These are phyloP conservation scores for Krasilnikovozyma curviuscula DNA, from an alignment of 768 basidiomycete genomes.

Conservation along the genomic window DNA sequence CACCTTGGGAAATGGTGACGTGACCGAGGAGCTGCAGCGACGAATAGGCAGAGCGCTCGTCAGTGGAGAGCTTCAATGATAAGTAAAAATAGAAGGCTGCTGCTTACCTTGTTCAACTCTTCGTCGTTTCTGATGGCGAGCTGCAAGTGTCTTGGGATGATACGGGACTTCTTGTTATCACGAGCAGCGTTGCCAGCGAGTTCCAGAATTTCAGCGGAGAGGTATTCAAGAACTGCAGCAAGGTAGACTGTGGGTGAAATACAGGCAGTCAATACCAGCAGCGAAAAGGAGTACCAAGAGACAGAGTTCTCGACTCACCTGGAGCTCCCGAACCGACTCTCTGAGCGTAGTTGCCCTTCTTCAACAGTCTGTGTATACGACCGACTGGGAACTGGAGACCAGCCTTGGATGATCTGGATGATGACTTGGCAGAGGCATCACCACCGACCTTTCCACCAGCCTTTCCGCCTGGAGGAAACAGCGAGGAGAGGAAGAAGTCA, in stretches of 20 bases:
- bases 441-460: conserved; percentile 28
- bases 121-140: conserved; percentile 43
- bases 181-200: conserved; percentile 94
- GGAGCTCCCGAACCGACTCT: conserved; percentile 82
- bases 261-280: too few species aligned
- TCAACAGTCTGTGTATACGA: conserved; percentile 70
- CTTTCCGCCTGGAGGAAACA: conserved; percentile 15
- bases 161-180: conserved; percentile 87
- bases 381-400: conserved; percentile 66
- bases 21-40: conserved; percentile 62
- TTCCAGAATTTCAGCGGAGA: conserved; percentile 90
- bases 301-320: too few species aligned
- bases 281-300: not conserved
- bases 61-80: too few species aligned
- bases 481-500: too few species aligned
- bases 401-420: conserved; percentile 46
- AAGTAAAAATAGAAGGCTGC: too few species aligned
- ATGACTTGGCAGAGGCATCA: conserved; percentile 31
- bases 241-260: too few species aligned
- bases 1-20: conserved; percentile 79
- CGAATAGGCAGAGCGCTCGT: too few species aligned
- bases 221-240: conserved; percentile 54
- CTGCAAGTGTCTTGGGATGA: conserved; percentile 67
- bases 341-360: conserved; percentile 36
- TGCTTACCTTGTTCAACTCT: conserved; percentile 41